A percentile compares a stretch with the other conserved stretches of the same genome.
Conservation (phyloP, 106 monocot genomes). For the Dioscorea dumetorum region DNA sequence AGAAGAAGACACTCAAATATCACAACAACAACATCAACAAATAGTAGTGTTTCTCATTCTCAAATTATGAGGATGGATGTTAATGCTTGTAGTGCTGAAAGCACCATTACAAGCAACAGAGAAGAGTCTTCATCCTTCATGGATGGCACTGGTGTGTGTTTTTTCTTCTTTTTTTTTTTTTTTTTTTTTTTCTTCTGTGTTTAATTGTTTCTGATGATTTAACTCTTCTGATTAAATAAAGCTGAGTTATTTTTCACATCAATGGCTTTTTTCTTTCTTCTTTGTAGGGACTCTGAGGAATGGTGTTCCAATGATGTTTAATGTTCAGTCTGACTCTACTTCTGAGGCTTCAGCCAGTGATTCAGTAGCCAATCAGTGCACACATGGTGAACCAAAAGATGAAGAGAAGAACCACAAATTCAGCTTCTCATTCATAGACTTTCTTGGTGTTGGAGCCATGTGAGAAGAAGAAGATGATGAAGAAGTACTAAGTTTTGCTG, state of each 20-base stretch:
- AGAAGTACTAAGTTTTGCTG: too few relatives aligned
- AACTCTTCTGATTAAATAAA: too few relatives aligned
- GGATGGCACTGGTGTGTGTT: constrained; percentile 2
- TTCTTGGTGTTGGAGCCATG: constrained; percentile 54
- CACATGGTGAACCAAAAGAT: constrained; percentile 13
- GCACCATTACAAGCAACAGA: constrained; percentile 29
- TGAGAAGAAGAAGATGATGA: too few relatives aligned
- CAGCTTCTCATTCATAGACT: constrained; percentile 49
- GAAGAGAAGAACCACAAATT: constrained; percentile 15
- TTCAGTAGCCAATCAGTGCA: constrained; percentile 10
- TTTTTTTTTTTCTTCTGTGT: not conserved
- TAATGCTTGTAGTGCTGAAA: constrained; percentile 37
- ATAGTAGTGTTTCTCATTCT: too few relatives aligned
- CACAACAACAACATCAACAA: too few relatives aligned
- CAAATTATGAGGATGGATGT: too few relatives aligned
- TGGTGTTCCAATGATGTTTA: not conserved
- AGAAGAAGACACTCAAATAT: constrained; percentile 20
- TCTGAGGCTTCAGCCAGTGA: constrained; percentile 24
- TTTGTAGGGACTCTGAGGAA: too few relatives aligned
- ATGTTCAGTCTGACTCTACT: constrained; percentile 17
- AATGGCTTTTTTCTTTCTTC: not conserved
- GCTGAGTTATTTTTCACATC: not conserved
- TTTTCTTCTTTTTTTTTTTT: not conserved
- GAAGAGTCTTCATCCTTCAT: constrained; percentile 22
- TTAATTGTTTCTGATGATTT: too few relatives aligned